Percentiles rank a stretch among this genome's conserved stretches.
Conservation (phyloP, 1,139 yeast genomes). For the Schwanniomyces etchellsii region DNA sequence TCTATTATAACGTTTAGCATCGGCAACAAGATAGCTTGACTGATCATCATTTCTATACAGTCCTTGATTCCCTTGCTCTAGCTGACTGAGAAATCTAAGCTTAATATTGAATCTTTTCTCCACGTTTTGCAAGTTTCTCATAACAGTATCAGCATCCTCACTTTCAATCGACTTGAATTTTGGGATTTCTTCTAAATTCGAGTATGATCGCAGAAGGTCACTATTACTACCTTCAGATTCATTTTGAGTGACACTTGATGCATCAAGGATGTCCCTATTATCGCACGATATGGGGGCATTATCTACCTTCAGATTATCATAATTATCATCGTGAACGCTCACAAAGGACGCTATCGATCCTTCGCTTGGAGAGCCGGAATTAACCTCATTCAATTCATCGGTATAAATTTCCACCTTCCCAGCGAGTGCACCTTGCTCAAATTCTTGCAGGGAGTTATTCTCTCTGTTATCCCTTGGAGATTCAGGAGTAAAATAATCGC, state of each 20-base stretch:
- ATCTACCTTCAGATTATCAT: background rate
- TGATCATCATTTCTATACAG: no score
- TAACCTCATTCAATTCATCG: slow-evolving; percentile 2
- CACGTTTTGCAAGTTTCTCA: slow-evolving; percentile 24
- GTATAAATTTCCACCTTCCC: slow-evolving; percentile 3
- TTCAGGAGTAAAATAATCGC: no score
- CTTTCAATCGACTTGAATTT: slow-evolving; percentile 26
- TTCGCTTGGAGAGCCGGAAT: no score
- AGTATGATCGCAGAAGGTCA: background rate
- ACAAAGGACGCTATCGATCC: background rate
- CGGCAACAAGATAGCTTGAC: no score
- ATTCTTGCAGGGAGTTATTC: no score
- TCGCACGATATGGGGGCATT: no score
- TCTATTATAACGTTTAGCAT: no score
- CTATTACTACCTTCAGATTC: no score
- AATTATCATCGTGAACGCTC: background rate
- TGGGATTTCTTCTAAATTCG: slow-evolving; percentile 11
- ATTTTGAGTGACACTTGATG: no score
- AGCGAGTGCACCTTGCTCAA: slow-evolving; percentile 7
- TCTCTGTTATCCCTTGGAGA: no score
- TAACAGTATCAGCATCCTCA: slow-evolving; percentile 27
- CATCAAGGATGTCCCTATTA: slow-evolving; percentile 1
- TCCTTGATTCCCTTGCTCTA: no score
- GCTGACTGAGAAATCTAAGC: slow-evolving; percentile 24
- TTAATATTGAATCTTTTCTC: slow-evolving; percentile 28